phyloP scores from a whole-genome alignment of 2,329 filamentous ascomycete genomes.

The Aspergillus ibericus region DNA sequence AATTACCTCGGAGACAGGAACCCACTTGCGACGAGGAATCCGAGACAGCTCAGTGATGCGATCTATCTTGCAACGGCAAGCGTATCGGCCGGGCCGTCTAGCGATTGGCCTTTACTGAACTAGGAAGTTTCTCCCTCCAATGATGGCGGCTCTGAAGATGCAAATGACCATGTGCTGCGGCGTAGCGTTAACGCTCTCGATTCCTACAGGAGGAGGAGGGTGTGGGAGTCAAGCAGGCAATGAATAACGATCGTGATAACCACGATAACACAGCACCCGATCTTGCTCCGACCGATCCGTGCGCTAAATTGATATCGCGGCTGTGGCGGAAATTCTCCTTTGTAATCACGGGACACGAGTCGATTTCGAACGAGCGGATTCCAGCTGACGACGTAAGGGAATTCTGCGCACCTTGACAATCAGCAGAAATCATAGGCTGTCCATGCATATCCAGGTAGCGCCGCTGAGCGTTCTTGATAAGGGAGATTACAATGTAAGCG shows the following conservation, averaged over 20 bases:
- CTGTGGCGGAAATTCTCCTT: constrained; percentile 17
- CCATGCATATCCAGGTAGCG: neutral
- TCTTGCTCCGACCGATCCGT: constrained; percentile 7
- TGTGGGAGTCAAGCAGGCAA: constrained; percentile 1
- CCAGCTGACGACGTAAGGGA: constrained; percentile 18
- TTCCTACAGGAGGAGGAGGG: constrained; percentile 1
- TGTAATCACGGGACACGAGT: neutral
- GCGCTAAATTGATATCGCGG: constrained; percentile 17
- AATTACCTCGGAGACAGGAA: neutral
- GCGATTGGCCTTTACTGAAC: constrained; percentile 9
- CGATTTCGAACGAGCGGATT: neutral
- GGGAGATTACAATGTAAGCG: neutral
- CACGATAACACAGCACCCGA: neutral
- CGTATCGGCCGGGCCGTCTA: constrained; percentile 1
- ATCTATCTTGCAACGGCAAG: constrained; percentile 8
- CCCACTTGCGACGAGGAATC: too few relatives aligned
- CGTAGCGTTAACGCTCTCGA: neutral
- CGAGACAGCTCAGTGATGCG: neutral
- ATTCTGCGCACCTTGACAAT: neutral
- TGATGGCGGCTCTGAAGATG: constrained; percentile 4
- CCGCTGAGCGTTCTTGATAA: neutral
- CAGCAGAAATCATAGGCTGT: neutral
- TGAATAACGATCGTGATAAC: neutral
- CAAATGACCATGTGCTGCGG: constrained; percentile 10
- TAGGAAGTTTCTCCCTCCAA: constrained; percentile 14